Conservation (phyloP, 495 filamentous ascomycete genomes). For the Podospora conica region DNA sequence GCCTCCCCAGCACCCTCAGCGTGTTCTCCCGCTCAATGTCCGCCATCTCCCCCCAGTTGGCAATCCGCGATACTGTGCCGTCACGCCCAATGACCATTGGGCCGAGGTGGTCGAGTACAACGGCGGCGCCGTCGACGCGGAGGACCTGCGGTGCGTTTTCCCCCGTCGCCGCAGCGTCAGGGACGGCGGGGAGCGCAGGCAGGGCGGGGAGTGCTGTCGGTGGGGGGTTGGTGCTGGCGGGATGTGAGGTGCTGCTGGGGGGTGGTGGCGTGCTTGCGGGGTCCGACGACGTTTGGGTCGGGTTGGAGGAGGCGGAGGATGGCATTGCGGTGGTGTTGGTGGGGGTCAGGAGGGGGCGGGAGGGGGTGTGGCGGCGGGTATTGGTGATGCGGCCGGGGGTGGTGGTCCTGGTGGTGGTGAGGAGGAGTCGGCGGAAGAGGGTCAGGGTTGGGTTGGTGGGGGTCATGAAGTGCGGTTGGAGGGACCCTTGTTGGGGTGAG, state of each 20-base stretch:
- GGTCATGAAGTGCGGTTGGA: neutral
- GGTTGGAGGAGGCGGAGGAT: neutral
- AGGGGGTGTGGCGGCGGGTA: neutral
- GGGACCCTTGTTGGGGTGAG: neutral
- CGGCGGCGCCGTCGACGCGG: constrained; percentile 41
- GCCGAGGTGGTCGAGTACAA: constrained; percentile 54
- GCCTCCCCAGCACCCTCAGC: constrained; percentile 54
- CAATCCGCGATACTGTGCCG: constrained; percentile 57
- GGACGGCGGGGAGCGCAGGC: constrained; percentile 24
- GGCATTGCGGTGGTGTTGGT: neutral
- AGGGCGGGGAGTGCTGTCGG: neutral
- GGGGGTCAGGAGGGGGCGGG: neutral
- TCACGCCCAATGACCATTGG: constrained; percentile 64
- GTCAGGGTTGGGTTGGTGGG: neutral
- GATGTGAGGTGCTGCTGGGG: neutral
- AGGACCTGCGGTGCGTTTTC: constrained; percentile 38
- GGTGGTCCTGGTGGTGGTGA: neutral
- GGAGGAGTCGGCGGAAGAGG: neutral
- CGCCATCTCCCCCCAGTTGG: constrained; percentile 63
- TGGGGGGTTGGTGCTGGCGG: neutral
- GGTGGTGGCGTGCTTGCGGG: neutral
- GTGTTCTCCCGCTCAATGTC: constrained; percentile 57
- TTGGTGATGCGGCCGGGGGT: neutral
- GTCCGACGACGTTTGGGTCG: neutral
- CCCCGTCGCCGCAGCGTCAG: neutral